A percentile compares a stretch with the other conserved stretches of the same genome.
phyloP scores from a whole-genome alignment of 257 asterid genomes.

The Paraleonurus japonicus region DNA sequence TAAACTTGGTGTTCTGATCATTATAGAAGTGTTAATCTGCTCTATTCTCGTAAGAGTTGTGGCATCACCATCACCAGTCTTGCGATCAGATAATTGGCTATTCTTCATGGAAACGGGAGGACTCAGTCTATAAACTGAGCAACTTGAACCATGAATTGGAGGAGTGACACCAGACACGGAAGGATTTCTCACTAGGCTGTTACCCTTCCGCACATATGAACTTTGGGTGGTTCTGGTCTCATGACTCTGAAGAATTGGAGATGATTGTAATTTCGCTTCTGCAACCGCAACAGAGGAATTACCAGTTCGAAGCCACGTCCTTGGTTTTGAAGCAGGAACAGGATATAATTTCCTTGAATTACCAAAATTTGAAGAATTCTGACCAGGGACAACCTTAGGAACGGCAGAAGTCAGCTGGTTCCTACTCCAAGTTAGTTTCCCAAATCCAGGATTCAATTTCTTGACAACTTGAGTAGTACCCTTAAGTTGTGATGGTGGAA shows the following conservation, averaged over 20 bases:
- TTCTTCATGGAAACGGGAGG: slow-evolving; percentile 36
- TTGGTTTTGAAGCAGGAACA: slow-evolving; percentile 52
- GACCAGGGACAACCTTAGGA: slow-evolving; percentile 40
- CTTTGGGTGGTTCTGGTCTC: slow-evolving; percentile 34
- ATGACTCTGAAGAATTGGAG: slow-evolving; percentile 37
- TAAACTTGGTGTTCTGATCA: slow-evolving; percentile 34
- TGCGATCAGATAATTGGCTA: slow-evolving; percentile 36
- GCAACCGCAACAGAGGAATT: slow-evolving; percentile 34
- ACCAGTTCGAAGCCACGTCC: slow-evolving; percentile 79
- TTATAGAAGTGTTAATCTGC: slow-evolving; percentile 39
- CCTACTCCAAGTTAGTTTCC: slow-evolving; percentile 42
- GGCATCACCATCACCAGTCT: slow-evolving; percentile 28
- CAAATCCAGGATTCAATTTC: slow-evolving; percentile 31
- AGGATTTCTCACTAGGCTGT: slow-evolving; percentile 75
- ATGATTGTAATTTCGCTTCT: slow-evolving; percentile 36
- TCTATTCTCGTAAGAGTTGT: slow-evolving; percentile 27
- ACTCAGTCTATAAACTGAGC: slow-evolving; percentile 36
- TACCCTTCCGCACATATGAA: slow-evolving; percentile 79
- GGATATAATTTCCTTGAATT: slow-evolving; percentile 38
- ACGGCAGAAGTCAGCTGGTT: slow-evolving; percentile 38
- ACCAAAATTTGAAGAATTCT: slow-evolving; percentile 32
- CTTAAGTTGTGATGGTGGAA: slow-evolving; percentile 28
- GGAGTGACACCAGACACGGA: slow-evolving; percentile 39
- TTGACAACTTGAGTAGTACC: slow-evolving; percentile 32
- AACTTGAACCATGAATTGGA: slow-evolving; percentile 38